phyloP scores from a whole-genome alignment of 345 rosid species.

The Euphorbia pulcherrima region DNA sequence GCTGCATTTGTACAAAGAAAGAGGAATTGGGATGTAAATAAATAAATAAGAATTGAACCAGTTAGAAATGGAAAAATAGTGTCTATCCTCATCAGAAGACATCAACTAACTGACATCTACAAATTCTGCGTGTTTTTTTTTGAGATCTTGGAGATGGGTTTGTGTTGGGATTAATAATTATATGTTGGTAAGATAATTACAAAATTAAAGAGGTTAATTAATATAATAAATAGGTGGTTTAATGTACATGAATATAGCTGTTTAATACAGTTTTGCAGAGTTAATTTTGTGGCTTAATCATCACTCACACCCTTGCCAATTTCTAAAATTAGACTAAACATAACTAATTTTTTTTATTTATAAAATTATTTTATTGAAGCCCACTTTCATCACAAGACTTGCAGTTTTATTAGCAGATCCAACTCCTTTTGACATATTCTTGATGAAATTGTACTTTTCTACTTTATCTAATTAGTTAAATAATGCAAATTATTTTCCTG shows the following conservation, averaged over 20 bases:
- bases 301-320: background rate
- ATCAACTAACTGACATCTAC: constrained; percentile 13
- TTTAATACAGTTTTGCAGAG: background rate
- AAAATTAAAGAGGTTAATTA: background rate
- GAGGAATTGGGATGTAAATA: constrained; percentile 9
- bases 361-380: background rate
- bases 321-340: background rate
- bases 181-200: background rate
- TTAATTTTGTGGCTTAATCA: background rate
- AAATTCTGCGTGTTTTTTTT: background rate
- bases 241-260: background rate
- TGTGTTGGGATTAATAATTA: background rate
- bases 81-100: constrained; percentile 40
- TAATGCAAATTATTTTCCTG: background rate
- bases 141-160: background rate
- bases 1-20: constrained; percentile 19
- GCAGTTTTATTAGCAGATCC: constrained; percentile 4
- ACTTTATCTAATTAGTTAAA: background rate
- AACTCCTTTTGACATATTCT: constrained; percentile 2
- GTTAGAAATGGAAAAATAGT: constrained; percentile 21
- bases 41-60: constrained; percentile 20
- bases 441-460: background rate
- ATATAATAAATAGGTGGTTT: background rate
- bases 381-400: background rate
- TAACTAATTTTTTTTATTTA: background rate